A percentile compares a stretch with the other conserved stretches of the same genome.
phyloP scores from a whole-genome alignment of 768 basidiomycete species.

The Nevesoporus exiguus region DNA sequence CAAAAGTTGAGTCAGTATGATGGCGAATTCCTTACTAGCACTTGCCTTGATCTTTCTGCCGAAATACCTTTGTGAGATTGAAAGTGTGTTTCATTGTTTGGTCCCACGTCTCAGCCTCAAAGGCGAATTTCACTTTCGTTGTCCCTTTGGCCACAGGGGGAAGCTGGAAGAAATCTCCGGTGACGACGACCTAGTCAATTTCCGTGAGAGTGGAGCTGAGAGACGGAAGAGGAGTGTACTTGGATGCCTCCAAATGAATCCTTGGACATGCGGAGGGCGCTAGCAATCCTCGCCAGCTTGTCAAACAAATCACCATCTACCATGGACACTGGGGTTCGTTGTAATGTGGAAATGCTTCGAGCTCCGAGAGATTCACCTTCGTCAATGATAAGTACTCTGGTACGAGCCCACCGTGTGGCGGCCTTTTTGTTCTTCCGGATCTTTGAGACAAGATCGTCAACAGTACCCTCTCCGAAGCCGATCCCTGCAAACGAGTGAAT shows the following conservation, averaged over 20 bases:
- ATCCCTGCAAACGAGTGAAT: conserved; percentile 96
- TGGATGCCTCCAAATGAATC: conserved; percentile 94
- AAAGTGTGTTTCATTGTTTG: conserved; percentile 75
- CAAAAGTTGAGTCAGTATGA: conserved; percentile 3
- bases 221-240: conserved; percentile 35
- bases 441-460: conserved; percentile 58
- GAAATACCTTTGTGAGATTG: conserved; percentile 93
- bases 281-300: conserved; percentile 75
- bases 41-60: conserved; percentile 87
- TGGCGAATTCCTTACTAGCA: not conserved
- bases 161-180: conserved; percentile 97
- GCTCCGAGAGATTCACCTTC: conserved; percentile 49
- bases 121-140: conserved; percentile 76
- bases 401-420: conserved; percentile 71
- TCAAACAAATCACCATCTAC: conserved; percentile 91
- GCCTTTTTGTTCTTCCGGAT: conserved; percentile 86
- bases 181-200: conserved; percentile 68
- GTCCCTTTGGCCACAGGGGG: conserved; percentile 79
- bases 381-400: conserved; percentile 80
- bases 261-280: conserved; percentile 53
- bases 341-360: not conserved
- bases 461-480: conserved; percentile 71
- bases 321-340: conserved; percentile 78
- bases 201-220: not conserved
- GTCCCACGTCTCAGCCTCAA: conserved; percentile 81